Evolutionary conservation across 2,329 filamentous ascomycete genomes (phyloP), one percentile per base, ranked within the genome.

Genomic region (Dactylellina cionopaga): DNA sequence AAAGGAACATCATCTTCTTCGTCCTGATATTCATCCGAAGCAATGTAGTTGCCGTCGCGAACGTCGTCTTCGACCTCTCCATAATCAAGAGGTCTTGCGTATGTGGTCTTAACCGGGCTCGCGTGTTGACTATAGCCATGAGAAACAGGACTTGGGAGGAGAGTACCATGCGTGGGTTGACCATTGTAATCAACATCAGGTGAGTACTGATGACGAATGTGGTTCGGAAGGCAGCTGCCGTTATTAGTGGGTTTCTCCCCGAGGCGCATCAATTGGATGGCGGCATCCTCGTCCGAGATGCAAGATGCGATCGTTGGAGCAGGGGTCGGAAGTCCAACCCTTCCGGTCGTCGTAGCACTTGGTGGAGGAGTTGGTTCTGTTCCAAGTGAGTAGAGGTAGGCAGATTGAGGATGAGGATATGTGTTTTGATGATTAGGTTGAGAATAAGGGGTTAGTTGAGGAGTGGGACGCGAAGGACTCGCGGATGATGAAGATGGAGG

Each of bases 211-310:
- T 73, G 59, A 19, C 69, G 52, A 13, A 66, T 19, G 13, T 66
- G 60, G 24, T 71, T 43, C 1, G 52, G 44, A n/a, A 44, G 51
- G 4, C 37, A 51, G 37, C 51, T 52, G 15, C 52, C 43, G 31
- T 66, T 60, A 31, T 69, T 59, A 5, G 75, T 75, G 29, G 76
- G 75, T 55, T 68, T 72, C 19, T 97, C 93, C 46, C 95, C 93
- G 60, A 99, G 86, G 76, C 94, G 90, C 89, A 99, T 98, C 78
- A 99, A 85, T 82, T 98, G 95, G 79, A 97, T 89, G 65, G 95
- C 95, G 74, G 98, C 95, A 81, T 99, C 95, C 81, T 99, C 95
- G 79, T 99, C 95, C 11, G 94, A 98, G 80, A 99, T 94, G 80
- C 92, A 96, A 81, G 94, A 98, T 60, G 92, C 92, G 77, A 98